These are phyloP conservation scores for Scheffersomyces stambukii DNA, from an alignment of 1,139 yeast genomes.

Conservation along the genomic window DNA sequence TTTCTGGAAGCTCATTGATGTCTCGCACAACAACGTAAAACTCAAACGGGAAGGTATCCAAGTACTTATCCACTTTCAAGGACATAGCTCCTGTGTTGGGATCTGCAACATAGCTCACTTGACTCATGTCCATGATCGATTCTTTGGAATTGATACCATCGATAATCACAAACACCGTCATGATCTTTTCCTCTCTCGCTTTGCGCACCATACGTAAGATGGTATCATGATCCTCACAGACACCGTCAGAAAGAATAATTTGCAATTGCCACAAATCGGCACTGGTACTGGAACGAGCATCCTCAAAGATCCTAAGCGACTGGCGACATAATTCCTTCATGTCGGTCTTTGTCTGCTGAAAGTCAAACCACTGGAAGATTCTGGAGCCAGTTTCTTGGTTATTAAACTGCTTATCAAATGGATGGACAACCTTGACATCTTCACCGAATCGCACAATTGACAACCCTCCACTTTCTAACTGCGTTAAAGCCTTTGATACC, in stretches of 20 bases:
- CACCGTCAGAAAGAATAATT: slow-evolving; percentile 92
- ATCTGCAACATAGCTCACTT: slow-evolving; percentile 70
- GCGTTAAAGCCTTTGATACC: slow-evolving; percentile 90
- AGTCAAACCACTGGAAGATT: slow-evolving; percentile 84
- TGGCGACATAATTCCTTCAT: slow-evolving; percentile 67
- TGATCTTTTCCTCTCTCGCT: slow-evolving; percentile 88
- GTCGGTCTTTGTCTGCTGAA: slow-evolving; percentile 85
- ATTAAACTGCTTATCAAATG: slow-evolving; percentile 77
- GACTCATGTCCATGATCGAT: slow-evolving; percentile 92
- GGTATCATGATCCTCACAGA: slow-evolving; percentile 89
- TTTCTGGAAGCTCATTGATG: slow-evolving; percentile 85
- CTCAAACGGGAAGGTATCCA: slow-evolving; percentile 95
- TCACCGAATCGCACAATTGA: slow-evolving; percentile 92
- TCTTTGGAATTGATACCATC: slow-evolving; percentile 85
- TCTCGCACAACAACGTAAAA: slow-evolving; percentile 91
- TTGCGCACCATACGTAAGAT: slow-evolving; percentile 78
- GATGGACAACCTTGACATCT: slow-evolving; percentile 77
- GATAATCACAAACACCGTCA: slow-evolving; percentile 92
- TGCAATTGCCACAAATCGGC: slow-evolving; percentile 89
- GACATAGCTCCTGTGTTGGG: slow-evolving; percentile 68
- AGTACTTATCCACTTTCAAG: slow-evolving; percentile 75
- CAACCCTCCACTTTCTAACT: slow-evolving; percentile 89
- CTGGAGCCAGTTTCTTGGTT: slow-evolving; percentile 78
- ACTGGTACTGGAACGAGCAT: slow-evolving; percentile 54
- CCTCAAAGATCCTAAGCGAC: slow-evolving; percentile 72